Percentiles rank a stretch among this genome's conserved stretches.
Evolutionary conservation across 2,329 filamentous ascomycete species (phyloP).

Genomic region (Eurotiales sp.): DNA sequence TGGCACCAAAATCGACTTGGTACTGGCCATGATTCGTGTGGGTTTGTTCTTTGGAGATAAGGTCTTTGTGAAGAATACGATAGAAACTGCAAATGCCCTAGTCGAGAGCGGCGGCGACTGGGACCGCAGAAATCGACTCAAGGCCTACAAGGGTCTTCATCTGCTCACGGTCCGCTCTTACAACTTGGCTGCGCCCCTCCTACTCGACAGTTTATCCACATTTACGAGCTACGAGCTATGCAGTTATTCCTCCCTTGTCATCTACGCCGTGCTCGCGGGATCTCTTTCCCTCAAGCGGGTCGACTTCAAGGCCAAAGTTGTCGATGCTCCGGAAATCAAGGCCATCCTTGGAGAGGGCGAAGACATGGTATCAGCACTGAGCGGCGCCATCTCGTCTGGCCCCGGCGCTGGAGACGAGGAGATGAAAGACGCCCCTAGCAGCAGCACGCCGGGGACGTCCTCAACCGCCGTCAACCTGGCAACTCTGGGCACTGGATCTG

Average conservation of each 20-base stretch:
- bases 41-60: conserved; percentile 96
- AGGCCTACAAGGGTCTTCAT: conserved; percentile 96
- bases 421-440: conserved; percentile 60
- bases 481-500: conserved; percentile 66
- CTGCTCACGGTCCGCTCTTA: conserved; percentile 90
- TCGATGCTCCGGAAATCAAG: conserved; percentile 97
- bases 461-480: conserved; percentile 83
- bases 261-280: conserved; percentile 92
- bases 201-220: conserved; percentile 94
- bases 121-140: conserved; percentile 96
- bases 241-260: conserved; percentile 89
- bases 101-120: conserved; percentile 96
- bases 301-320: conserved; percentile 98
- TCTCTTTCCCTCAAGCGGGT: conserved; percentile 93
- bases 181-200: conserved; percentile 80
- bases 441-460: conserved; percentile 49
- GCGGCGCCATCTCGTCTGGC: conserved; percentile 75
- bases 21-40: conserved; percentile 92
- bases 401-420: conserved; percentile 73
- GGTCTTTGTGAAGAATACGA: conserved; percentile 84
- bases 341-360: conserved; percentile 88
- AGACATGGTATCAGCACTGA: conserved; percentile 79
- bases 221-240: conserved; percentile 99
- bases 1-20: conserved; percentile 94
- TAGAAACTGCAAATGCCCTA: conserved; percentile 82